A percentile compares a stretch with the other conserved stretches of the same genome.
These are phyloP conservation scores for Geotrichum europaeum DNA, from an alignment of 1,139 yeast genomes.

Conservation along the genomic window DNA sequence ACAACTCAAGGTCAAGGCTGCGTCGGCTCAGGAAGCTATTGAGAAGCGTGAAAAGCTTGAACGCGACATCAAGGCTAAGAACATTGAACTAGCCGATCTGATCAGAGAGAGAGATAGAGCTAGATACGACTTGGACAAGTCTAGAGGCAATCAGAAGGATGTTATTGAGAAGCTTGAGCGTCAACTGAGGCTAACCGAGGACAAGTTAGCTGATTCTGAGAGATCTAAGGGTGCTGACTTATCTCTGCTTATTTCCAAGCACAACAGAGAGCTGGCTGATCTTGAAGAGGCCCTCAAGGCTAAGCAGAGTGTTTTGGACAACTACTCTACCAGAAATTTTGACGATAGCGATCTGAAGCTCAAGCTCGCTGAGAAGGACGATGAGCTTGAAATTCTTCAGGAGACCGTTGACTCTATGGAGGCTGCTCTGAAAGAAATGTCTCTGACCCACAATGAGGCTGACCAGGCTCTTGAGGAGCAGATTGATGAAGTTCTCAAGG, in stretches of 20 bases:
- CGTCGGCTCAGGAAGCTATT: constrained; percentile 88
- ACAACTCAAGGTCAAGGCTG: constrained; percentile 80
- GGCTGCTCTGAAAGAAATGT: constrained; percentile 55
- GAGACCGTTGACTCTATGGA: constrained; percentile 58
- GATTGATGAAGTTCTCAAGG: constrained; percentile 49
- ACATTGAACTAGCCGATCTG: constrained; percentile 80
- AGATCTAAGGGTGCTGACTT: constrained; percentile 63
- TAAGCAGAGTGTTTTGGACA: constrained; percentile 35
- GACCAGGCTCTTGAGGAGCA: constrained; percentile 50
- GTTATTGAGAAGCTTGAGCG: constrained; percentile 64
- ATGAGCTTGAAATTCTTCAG: constrained; percentile 72
- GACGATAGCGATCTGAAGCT: constrained; percentile 40
- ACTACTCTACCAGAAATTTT: constrained; percentile 25
- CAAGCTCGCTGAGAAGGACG: constrained; percentile 60
- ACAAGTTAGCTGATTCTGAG: constrained; percentile 57
- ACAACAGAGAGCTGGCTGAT: constrained; percentile 44
- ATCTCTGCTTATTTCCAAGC: constrained; percentile 55
- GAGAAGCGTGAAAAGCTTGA: constrained; percentile 79
- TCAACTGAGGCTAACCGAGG: constrained; percentile 57
- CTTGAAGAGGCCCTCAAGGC: constrained; percentile 36
- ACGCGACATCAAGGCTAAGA: constrained; percentile 77
- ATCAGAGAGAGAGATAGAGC: constrained; percentile 89
- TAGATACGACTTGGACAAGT: constrained; percentile 70
- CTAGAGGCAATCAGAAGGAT: constrained; percentile 58
- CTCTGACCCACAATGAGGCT: constrained; percentile 43